These are phyloP conservation scores for Beverwykella pulmonaria DNA, from an alignment of 495 filamentous ascomycete genomes.

Conservation along the genomic window DNA sequence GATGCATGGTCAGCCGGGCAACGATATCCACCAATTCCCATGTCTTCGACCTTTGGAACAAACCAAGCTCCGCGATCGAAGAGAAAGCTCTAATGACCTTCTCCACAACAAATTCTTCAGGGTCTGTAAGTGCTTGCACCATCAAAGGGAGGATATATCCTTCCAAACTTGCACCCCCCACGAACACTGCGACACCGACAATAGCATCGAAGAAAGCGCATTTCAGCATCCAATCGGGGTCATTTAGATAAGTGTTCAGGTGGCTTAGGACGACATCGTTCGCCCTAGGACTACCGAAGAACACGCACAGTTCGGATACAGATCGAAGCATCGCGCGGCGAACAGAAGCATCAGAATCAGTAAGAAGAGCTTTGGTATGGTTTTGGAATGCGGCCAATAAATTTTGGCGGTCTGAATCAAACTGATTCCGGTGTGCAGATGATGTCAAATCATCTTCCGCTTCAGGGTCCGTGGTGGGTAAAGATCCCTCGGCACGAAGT, in stretches of 20 bases:
- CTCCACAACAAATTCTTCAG: slow-evolving; percentile 94
- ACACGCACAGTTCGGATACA: slow-evolving; percentile 88
- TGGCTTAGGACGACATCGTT: slow-evolving; percentile 95
- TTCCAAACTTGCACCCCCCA: slow-evolving; percentile 84
- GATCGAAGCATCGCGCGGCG: slow-evolving; percentile 91
- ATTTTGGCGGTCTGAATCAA: slow-evolving; percentile 77
- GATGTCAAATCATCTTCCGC: slow-evolving; percentile 65
- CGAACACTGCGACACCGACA: slow-evolving; percentile 86
- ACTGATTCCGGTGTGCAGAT: slow-evolving; percentile 73
- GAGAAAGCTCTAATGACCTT: slow-evolving; percentile 85
- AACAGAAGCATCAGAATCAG: slow-evolving; percentile 84
- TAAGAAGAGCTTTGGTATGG: slow-evolving; percentile 86
- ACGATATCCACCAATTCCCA: slow-evolving; percentile 86
- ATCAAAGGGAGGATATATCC: slow-evolving; percentile 96
- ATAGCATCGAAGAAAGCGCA: slow-evolving; percentile 96
- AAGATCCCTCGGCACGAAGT: slow-evolving; percentile 78
- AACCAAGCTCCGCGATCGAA: slow-evolving; percentile 83
- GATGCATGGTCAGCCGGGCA: slow-evolving; percentile 84
- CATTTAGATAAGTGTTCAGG: slow-evolving; percentile 96
- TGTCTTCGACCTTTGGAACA: slow-evolving; percentile 79
- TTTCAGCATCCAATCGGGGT: slow-evolving; percentile 93
- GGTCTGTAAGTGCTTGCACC: slow-evolving; percentile 94
- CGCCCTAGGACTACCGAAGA: slow-evolving; percentile 85
- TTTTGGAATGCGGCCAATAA: slow-evolving; percentile 78
- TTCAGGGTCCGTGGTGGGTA: slow-evolving; percentile 77